Percentiles rank a stretch among this genome's conserved stretches.
Evolutionary conservation across 2,329 filamentous ascomycete species (phyloP).

Genomic region (Fusarium sp.): DNA sequence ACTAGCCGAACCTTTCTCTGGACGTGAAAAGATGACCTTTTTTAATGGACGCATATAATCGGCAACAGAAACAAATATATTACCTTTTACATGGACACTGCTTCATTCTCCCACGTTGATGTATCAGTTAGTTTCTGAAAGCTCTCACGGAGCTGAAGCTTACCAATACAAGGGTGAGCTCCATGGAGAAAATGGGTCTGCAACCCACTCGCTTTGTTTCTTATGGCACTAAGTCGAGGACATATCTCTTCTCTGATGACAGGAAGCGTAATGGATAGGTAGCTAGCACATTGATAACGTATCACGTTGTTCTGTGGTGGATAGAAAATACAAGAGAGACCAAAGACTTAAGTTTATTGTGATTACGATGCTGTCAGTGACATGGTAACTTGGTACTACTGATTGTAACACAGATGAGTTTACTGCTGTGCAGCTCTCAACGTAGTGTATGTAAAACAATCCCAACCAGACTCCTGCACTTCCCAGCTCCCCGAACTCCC

Average conservation of each 20-base stretch:
- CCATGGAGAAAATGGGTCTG: no score
- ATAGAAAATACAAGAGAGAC: constrained; percentile 2
- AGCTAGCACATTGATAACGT: background rate
- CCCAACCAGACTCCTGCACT: background rate
- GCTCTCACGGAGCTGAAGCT: no score
- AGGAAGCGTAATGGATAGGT: background rate
- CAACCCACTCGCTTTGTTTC: background rate
- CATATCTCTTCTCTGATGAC: background rate
- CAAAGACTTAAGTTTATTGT: background rate
- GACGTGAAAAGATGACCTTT: no score
- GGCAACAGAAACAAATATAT: no score
- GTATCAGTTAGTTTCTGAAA: no score
- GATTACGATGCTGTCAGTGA: background rate
- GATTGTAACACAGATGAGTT: background rate
- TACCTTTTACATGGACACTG: no score
- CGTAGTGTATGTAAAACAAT: background rate
- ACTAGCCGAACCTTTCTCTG: no score
- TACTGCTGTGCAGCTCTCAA: background rate
- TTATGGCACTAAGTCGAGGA: background rate
- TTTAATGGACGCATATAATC: no score
- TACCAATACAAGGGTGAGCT: no score
- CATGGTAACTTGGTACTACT: background rate
- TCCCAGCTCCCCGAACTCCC: background rate
- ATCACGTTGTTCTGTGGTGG: background rate
- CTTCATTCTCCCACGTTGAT: no score